Evolutionary conservation across 768 basidiomycete genomes (phyloP), one percentile per base, ranked within the genome.

Genomic region (Leccinum uliginosum): DNA sequence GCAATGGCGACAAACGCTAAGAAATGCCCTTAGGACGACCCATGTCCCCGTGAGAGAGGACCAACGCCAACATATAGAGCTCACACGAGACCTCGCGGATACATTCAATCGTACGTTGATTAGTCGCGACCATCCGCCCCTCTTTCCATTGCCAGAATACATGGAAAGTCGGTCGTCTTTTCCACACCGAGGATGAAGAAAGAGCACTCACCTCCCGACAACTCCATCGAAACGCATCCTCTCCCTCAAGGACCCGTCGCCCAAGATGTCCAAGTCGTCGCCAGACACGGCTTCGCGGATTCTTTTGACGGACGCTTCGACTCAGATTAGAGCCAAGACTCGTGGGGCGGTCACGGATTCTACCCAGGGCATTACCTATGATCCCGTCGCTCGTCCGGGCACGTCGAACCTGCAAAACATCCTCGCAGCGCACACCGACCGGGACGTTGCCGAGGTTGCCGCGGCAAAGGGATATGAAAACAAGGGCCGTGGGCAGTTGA

Each of bases 11-110:
- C n/a, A 2, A 12, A 6, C 6, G 14, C 50, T 53, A n/a, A 51
- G 48, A 21, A 23, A 43, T 15, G 14, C n/a, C 9, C 7, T 2
- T 60, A 93, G 94, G 62, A 83, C 95, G 2, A 96, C 93, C 0
- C 90, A 94, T 68, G 89, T 98, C 1, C 96, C 96, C 0, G 95
- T 98, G 4, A 95, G 96, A 26, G 93, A 98, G 65, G 96, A 98
- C 69, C 96, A 98, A 67, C 83, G 84, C 21, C 96, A 98, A 73
- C 96, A 98, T 66, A 80, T 98, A 43, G 94, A 97, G 66, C 83
- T 98, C 0, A 81, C 82, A 17, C 84, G 93, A 29, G 92, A 95
- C 63, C 74, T 97, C 11, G 93, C 91, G 0, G 83, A 90, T 17
- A 75, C 73, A 9, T 96, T 96, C 75, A 98, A 98, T 68, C 79